Conservation (phyloP, 1,139 yeast species). For the Hyphopichia fennica region DNA sequence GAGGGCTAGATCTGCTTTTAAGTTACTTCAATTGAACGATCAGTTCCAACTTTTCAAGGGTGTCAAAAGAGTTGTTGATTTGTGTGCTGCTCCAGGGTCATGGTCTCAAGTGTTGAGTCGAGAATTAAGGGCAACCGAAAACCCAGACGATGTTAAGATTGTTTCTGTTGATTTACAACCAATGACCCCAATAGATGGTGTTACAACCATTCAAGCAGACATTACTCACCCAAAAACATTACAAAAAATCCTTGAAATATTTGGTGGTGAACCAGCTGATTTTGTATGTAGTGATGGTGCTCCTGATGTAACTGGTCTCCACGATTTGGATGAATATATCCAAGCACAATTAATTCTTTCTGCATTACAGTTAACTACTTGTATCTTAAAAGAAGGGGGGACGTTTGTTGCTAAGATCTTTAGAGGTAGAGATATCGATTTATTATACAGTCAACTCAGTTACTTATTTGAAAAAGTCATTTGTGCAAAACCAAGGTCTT, state of each 20-base stretch:
- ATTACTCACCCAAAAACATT: conserved; percentile 93
- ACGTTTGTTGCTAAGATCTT: conserved; percentile 93
- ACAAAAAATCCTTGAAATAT: conserved; percentile 67
- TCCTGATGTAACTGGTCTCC: conserved; percentile 96
- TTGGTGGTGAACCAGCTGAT: conserved; percentile 92
- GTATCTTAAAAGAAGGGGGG: conserved; percentile 86
- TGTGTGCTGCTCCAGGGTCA: conserved; percentile 99
- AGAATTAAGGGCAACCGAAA: conserved; percentile 50
- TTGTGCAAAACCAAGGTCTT: conserved; percentile 94
- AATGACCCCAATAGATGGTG: conserved; percentile 91
- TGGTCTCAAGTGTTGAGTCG: conserved; percentile 96
- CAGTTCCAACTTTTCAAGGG: conserved; percentile 80
- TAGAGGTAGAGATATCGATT: conserved; percentile 92
- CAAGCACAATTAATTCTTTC: conserved; percentile 92
- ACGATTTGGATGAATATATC: conserved; percentile 93
- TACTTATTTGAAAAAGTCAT: conserved; percentile 79
- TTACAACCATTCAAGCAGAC: conserved; percentile 89
- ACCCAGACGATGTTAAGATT: conserved; percentile 57
- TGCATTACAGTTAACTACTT: conserved; percentile 87
- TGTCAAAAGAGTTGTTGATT: conserved; percentile 82
- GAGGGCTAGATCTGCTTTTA: conserved; percentile 96
- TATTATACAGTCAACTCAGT: conserved; percentile 85
- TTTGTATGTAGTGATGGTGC: conserved; percentile 98
- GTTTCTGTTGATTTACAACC: conserved; percentile 97
- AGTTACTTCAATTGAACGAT: conserved; percentile 83